phyloP scores from a whole-genome alignment of 2,329 filamentous ascomycete species.

The Corynespora cassiicola region DNA sequence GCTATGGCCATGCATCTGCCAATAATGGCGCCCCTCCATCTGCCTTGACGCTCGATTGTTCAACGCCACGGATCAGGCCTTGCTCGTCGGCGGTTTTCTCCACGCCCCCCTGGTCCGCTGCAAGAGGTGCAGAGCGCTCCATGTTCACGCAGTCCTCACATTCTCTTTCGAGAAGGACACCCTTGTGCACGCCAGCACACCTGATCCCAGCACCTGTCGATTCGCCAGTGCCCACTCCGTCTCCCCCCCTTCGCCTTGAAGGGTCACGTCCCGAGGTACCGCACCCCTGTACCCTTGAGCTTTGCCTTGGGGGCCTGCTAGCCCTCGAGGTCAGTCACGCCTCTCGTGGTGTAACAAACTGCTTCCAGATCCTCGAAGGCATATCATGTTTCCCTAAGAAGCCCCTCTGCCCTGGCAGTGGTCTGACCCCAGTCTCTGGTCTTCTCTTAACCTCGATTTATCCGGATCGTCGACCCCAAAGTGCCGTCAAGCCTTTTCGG shows the following conservation, averaged over 20 bases:
- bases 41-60: constrained; percentile 41
- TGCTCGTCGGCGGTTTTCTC: constrained; percentile 50
- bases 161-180: constrained; percentile 41
- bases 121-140: constrained; percentile 38
- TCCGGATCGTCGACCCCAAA: constrained; percentile 47
- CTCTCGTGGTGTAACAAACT: constrained; percentile 47
- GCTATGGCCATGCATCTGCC: constrained; percentile 41
- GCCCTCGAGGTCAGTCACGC: constrained; percentile 46
- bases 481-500: constrained; percentile 46
- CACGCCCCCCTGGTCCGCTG: constrained; percentile 43
- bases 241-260: constrained; percentile 33
- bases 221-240: constrained; percentile 45
- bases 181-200: constrained; percentile 42
- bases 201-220: constrained; percentile 41
- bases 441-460: constrained; percentile 49
- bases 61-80: constrained; percentile 46
- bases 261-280: constrained; percentile 50
- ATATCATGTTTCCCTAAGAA: constrained; percentile 47
- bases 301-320: constrained; percentile 37
- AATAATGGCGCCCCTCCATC: constrained; percentile 44
- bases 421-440: constrained; percentile 42
- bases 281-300: constrained; percentile 43
- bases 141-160: constrained; percentile 44
- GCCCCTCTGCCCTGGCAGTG: constrained; percentile 41
- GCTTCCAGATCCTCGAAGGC: constrained; percentile 46